phyloP scores from a whole-genome alignment of 345 rosid genomes.

The Murraya paniculata region DNA sequence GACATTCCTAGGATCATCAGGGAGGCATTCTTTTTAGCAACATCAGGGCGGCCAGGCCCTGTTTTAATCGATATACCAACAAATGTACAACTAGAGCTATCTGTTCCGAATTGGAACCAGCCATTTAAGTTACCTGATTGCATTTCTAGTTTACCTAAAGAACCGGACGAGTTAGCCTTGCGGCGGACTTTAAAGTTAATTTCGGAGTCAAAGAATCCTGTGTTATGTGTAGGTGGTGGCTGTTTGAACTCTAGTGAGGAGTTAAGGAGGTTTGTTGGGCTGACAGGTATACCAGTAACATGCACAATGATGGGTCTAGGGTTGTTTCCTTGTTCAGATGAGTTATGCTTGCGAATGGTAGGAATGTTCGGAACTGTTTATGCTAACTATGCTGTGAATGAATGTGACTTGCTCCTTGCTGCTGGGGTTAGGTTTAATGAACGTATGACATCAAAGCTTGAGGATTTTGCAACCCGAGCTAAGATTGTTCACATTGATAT shows the following conservation, averaged over 20 bases:
- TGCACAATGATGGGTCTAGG: conserved; percentile 97
- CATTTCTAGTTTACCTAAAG: conserved; percentile 63
- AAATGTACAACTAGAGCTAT: conserved; percentile 82
- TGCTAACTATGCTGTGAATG: conserved; percentile 80
- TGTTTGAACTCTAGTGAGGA: conserved; percentile 85
- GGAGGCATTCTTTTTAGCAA: conserved; percentile 78
- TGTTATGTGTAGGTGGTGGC: conserved; percentile 91
- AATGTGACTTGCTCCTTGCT: conserved; percentile 76
- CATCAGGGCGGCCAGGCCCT: conserved; percentile 84
- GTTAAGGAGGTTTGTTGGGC: conserved; percentile 63
- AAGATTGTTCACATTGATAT: conserved; percentile 89
- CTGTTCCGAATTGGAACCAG: conserved; percentile 72
- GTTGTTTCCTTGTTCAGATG: conserved; percentile 51
- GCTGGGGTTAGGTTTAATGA: conserved; percentile 96
- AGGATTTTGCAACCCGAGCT: conserved; percentile 81
- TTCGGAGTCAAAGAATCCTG: conserved; percentile 72
- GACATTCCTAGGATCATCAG: conserved; percentile 75
- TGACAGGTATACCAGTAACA: conserved; percentile 86
- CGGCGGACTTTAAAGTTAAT: conserved; percentile 72
- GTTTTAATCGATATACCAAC: conserved; percentile 83
- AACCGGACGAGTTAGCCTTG: conserved; percentile 43
- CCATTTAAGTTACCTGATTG: conserved; percentile 58
- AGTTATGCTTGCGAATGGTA: conserved; percentile 70
- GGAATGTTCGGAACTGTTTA: conserved; percentile 91
- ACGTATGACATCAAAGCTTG: conserved; percentile 88